These are phyloP conservation scores for Mycena maculata DNA, from an alignment of 768 basidiomycete genomes.

Conservation along the genomic window DNA sequence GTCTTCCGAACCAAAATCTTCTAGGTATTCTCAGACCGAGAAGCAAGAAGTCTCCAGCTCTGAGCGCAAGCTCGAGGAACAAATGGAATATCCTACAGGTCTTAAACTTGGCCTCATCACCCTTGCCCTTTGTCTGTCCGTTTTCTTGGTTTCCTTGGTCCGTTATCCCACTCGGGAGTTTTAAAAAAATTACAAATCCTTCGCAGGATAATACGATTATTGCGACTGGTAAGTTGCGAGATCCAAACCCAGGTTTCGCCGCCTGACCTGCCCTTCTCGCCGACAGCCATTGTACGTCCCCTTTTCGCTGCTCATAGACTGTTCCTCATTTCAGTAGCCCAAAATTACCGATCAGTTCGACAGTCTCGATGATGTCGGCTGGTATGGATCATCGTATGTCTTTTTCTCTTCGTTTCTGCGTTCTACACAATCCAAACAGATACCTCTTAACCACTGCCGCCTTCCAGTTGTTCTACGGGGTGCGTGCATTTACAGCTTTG, in stretches of 20 bases:
- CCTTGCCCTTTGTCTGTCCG: conserved; percentile 28
- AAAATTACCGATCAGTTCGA: too few relatives aligned
- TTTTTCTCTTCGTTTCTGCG: not conserved
- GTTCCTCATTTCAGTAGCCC: too few relatives aligned
- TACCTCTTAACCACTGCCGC: conserved; percentile 23
- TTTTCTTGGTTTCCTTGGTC: conserved; percentile 27
- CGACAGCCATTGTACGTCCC: too few relatives aligned
- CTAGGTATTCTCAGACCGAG: too few relatives aligned
- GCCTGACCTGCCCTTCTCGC: too few relatives aligned
- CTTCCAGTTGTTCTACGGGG: conserved; percentile 27
- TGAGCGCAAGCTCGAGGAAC: not conserved
- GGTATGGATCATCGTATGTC: conserved; percentile 7
- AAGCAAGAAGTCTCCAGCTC: too few relatives aligned
- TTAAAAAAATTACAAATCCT: not conserved
- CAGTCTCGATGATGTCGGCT: conserved; percentile 5
- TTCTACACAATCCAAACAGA: not conserved
- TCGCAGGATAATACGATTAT: conserved; percentile 4
- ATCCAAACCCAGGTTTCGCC: too few relatives aligned
- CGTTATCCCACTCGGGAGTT: too few relatives aligned
- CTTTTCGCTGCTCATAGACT: too few relatives aligned
- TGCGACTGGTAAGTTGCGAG: conserved; percentile 34
- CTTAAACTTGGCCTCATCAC: conserved; percentile 12
- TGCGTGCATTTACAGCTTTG: too few relatives aligned
- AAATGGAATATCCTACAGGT: not conserved
- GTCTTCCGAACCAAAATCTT: too few relatives aligned